Evolutionary conservation across 768 basidiomycete genomes (phyloP).

Genomic region (Grammothele lineata): DNA sequence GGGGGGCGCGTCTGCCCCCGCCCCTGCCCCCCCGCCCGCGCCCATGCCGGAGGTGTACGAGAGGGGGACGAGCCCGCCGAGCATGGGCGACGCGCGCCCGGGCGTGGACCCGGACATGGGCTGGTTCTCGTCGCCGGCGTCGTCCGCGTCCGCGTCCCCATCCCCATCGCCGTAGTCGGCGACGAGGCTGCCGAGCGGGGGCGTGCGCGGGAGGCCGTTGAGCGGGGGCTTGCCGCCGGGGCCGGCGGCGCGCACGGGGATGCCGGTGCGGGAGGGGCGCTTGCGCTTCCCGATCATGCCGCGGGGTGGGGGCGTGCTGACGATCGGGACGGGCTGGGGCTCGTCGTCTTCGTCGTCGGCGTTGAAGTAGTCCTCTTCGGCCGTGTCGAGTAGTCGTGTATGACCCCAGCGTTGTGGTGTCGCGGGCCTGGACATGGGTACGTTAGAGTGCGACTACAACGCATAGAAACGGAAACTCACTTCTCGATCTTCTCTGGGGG

Average conservation of each 20-base stretch:
- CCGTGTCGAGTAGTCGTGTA: slow-evolving; percentile 55
- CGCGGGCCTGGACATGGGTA: slow-evolving; percentile 10
- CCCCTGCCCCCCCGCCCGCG: slow-evolving; percentile 7
- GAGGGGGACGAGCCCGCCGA: slow-evolving; percentile 11
- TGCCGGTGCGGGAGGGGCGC: slow-evolving; percentile 29
- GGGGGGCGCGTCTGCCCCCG: too few relatives aligned
- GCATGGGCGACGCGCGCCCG: slow-evolving; percentile 8
- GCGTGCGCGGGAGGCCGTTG: slow-evolving; percentile 39
- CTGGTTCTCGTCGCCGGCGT: slow-evolving; percentile 7
- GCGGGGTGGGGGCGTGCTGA: slow-evolving; percentile 25
- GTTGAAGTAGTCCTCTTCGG: slow-evolving; percentile 95
- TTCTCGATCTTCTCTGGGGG: slow-evolving; percentile 49
- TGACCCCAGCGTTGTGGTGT: slow-evolving; percentile 28
- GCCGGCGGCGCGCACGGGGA: slow-evolving; percentile 14
- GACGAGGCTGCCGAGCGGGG: slow-evolving; percentile 56
- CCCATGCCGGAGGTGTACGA: not conserved
- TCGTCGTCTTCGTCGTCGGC: slow-evolving; percentile 72
- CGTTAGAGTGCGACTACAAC: not conserved
- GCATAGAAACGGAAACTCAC: slow-evolving; percentile 32
- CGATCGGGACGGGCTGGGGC: slow-evolving; percentile 30
- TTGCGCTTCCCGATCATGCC: slow-evolving; percentile 50
- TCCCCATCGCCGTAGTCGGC: slow-evolving; percentile 85
- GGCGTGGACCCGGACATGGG: slow-evolving; percentile 1
- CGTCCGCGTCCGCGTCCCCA: slow-evolving; percentile 20
- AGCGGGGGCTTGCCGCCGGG: slow-evolving; percentile 19